These are phyloP conservation scores for Hypholoma fasciculare DNA, from an alignment of 768 basidiomycete species.

Conservation along the genomic window DNA sequence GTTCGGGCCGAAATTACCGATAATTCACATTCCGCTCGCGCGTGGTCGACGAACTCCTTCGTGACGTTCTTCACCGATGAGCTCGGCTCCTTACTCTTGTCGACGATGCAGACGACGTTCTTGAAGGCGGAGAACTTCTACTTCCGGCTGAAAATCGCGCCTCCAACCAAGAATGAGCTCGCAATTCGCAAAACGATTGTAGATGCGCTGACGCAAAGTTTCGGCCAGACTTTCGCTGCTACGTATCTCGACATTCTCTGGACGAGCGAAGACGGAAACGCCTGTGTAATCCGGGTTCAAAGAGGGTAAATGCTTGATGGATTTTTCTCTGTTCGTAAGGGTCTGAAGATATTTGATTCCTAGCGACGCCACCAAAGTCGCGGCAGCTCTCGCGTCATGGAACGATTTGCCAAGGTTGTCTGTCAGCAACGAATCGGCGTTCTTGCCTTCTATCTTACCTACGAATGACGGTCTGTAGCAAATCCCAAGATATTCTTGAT, in stretches of 20 bases:
- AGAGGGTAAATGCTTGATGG: constrained; percentile 33
- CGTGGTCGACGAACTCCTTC: background rate
- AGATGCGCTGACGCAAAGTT: constrained; percentile 52
- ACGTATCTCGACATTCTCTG: constrained; percentile 62
- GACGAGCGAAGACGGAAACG: constrained; percentile 39
- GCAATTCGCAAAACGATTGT: constrained; percentile 55
- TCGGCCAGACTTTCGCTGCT: constrained; percentile 52
- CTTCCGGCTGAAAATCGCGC: constrained; percentile 43
- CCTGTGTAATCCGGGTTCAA: constrained; percentile 41
- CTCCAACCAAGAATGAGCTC: constrained; percentile 40
- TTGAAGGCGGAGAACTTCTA: constrained; percentile 39
- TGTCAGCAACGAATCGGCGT: constrained; percentile 38
- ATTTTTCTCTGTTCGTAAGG: background rate
- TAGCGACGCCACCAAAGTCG: constrained; percentile 18
- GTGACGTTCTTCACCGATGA: too few species aligned
- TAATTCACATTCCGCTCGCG: background rate
- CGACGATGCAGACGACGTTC: constrained; percentile 18
- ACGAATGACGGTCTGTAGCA: background rate
- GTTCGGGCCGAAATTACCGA: background rate
- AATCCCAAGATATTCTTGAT: background rate
- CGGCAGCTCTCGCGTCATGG: constrained; percentile 17
- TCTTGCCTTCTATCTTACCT: constrained; percentile 38
- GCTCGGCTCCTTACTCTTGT: background rate
- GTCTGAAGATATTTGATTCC: background rate
- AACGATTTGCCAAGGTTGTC: constrained; percentile 29